These are phyloP conservation scores for Flaveria ramosissima DNA, from an alignment of 129 eudicot genomes.

Conservation along the genomic window DNA sequence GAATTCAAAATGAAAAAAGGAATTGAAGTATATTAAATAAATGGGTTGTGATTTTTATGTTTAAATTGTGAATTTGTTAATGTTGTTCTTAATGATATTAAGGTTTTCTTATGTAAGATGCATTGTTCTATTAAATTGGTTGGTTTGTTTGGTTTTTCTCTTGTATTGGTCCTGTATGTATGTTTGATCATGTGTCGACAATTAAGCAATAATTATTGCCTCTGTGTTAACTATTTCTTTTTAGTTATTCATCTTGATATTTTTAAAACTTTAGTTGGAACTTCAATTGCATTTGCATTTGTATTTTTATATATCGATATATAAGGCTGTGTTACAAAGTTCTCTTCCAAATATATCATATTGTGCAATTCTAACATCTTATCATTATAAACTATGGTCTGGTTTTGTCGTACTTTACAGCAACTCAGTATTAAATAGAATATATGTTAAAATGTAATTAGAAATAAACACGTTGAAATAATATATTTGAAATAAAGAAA, in stretches of 20 bases:
- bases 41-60: neutral
- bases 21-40: conserved; percentile 8
- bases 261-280: too few species aligned
- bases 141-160: neutral
- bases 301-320: too few species aligned
- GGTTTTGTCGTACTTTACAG: too few species aligned
- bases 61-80: conserved; percentile 32
- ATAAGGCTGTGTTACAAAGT: too few species aligned
- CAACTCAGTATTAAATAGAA: too few species aligned
- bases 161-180: neutral
- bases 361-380: too few species aligned
- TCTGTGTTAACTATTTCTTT: conserved; percentile 18
- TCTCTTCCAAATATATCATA: too few species aligned
- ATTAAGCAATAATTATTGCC: conserved; percentile 37
- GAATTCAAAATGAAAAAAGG: conserved; percentile 9
- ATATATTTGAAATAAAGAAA: too few species aligned
- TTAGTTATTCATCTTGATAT: neutral
- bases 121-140: conserved; percentile 8
- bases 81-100: conserved; percentile 8
- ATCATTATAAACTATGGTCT: too few species aligned
- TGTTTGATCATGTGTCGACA: conserved; percentile 27
- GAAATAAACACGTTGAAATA: too few species aligned
- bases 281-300: too few species aligned
- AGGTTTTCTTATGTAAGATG: neutral
- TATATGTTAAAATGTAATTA: too few species aligned